These are phyloP conservation scores for Aspergillus tamarii DNA, from an alignment of 2,329 filamentous ascomycete species.

Conservation along the genomic window DNA sequence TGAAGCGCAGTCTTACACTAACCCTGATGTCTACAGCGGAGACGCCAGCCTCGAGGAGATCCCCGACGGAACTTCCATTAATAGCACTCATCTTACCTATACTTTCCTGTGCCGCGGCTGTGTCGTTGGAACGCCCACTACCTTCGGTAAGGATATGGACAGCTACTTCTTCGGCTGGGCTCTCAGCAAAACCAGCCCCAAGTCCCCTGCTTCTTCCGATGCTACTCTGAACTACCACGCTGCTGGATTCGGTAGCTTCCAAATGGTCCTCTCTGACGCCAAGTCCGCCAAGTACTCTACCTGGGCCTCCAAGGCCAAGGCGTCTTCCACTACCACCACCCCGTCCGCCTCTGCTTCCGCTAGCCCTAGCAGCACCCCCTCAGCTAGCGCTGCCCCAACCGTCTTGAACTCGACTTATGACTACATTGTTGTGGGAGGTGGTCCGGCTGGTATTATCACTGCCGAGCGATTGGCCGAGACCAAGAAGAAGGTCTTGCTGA, in stretches of 20 bases:
- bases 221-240: conserved; percentile 20
- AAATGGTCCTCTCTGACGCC: conserved; percentile 18
- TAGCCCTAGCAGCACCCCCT: conserved; percentile 12
- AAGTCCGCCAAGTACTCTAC: conserved; percentile 22
- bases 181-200: conserved; percentile 20
- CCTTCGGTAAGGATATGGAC: conserved; percentile 16
- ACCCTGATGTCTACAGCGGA: conserved; percentile 16
- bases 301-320: conserved; percentile 22
- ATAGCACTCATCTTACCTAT: conserved; percentile 24
- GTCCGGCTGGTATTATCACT: conserved; percentile 25
- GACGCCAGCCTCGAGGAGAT: conserved; percentile 19
- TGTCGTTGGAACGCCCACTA: conserved; percentile 19
- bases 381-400: conserved; percentile 15
- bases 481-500: conserved; percentile 24
- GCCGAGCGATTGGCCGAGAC: conserved; percentile 23
- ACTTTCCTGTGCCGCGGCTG: conserved; percentile 23
- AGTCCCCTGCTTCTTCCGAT: conserved; percentile 15
- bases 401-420: conserved; percentile 24
- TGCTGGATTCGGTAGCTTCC: conserved; percentile 21
- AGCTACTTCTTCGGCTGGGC: conserved; percentile 23
- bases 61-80: conserved; percentile 19
- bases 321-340: conserved; percentile 3
- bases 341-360: conserved; percentile 11
- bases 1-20: conserved; percentile 16
- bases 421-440: conserved; percentile 28